Evolutionary conservation across 345 rosid genomes (phyloP).

Genomic region (Salix arbutifolia): DNA sequence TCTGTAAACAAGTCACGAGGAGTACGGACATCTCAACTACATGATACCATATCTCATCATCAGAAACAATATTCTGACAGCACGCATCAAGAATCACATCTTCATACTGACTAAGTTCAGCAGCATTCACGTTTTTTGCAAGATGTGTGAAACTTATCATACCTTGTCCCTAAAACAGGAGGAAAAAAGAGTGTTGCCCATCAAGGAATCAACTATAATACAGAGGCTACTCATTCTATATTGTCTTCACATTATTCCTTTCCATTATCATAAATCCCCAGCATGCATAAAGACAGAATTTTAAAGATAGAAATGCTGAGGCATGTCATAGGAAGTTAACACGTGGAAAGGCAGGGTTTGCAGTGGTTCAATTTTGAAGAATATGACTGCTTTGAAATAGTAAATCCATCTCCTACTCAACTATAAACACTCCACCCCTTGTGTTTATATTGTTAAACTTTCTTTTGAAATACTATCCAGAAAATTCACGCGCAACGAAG

Average conservation of each 20-base stretch:
- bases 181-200: slow-evolving; percentile 8
- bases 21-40: slow-evolving; percentile 79
- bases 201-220: background rate
- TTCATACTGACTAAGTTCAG: slow-evolving; percentile 51
- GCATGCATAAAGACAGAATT: background rate
- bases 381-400: background rate
- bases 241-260: background rate
- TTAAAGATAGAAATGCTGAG: background rate
- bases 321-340: background rate
- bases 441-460: background rate
- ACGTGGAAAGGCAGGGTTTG: background rate
- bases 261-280: background rate
- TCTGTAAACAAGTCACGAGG: slow-evolving; percentile 48
- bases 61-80: slow-evolving; percentile 74
- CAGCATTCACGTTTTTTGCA: slow-evolving; percentile 52
- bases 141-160: slow-evolving; percentile 66
- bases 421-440: too few species aligned
- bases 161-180: slow-evolving; percentile 72
- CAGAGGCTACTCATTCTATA: background rate
- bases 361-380: background rate
- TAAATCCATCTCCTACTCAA: background rate
- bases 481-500: background rate
- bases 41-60: slow-evolving; percentile 73
- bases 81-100: slow-evolving; percentile 89
- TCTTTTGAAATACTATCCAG: background rate